These are phyloP conservation scores for Macrophomina tecta DNA, from an alignment of 2,329 filamentous ascomycete genomes.

Conservation along the genomic window DNA sequence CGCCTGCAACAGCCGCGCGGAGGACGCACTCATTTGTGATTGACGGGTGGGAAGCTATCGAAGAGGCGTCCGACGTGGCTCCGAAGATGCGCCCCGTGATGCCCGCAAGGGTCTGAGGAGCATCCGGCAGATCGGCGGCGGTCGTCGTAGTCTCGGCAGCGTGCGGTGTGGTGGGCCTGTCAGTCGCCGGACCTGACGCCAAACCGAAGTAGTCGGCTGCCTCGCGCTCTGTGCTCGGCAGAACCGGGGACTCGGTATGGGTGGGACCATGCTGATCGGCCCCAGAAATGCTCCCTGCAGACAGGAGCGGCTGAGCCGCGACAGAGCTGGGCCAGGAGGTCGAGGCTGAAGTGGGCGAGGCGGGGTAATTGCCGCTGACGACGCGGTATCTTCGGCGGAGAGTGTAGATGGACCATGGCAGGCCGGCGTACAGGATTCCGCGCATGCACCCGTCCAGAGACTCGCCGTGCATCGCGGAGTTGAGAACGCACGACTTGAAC, in stretches of 20 bases:
- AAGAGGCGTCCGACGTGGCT: not conserved
- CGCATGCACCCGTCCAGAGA: slow-evolving; percentile 58
- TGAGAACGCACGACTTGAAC: slow-evolving; percentile 74
- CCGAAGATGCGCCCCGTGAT: slow-evolving; percentile 17
- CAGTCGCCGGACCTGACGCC: slow-evolving; percentile 30
- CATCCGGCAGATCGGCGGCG: not conserved
- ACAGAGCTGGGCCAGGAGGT: slow-evolving; percentile 12
- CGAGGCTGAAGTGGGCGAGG: slow-evolving; percentile 20
- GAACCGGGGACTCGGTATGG: slow-evolving; percentile 8
- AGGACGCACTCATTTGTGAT: slow-evolving; percentile 50
- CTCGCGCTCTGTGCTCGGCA: slow-evolving; percentile 34
- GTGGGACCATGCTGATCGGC: not conserved
- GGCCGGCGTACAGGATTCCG: slow-evolving; percentile 64
- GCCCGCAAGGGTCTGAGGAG: slow-evolving; percentile 12
- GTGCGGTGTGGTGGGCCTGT: slow-evolving; percentile 11
- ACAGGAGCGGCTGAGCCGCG: slow-evolving; percentile 11
- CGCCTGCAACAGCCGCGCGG: slow-evolving; percentile 46
- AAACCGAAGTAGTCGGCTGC: slow-evolving; percentile 52
- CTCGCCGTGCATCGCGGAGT: slow-evolving; percentile 59
- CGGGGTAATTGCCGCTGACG: slow-evolving; percentile 59
- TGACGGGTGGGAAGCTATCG: slow-evolving; percentile 32
- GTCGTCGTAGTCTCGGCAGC: slow-evolving; percentile 6
- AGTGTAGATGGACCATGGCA: slow-evolving; percentile 74
- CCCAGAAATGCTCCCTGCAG: slow-evolving; percentile 20
- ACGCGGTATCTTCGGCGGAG: slow-evolving; percentile 72